Evolutionary conservation across 164 flowering plant genomes (phyloP).

Genomic region (Cinnamomum micranthum): DNA sequence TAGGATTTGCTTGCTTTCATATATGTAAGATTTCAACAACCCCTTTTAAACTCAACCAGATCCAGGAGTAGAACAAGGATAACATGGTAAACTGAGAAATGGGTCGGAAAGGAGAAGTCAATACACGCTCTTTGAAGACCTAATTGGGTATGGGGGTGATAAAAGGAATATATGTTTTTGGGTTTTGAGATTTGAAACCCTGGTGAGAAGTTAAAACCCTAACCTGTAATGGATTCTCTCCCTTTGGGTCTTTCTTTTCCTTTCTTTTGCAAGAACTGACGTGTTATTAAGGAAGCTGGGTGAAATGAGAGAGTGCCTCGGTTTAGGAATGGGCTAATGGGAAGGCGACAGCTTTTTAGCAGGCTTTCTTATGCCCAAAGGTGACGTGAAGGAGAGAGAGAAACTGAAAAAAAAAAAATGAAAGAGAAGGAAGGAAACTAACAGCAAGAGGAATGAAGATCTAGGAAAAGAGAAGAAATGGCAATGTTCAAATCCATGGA

Average conservation of each 20-base stretch:
- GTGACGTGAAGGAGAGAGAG: conserved; percentile 9
- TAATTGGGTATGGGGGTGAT: background rate
- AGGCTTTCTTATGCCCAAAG: conserved; percentile 6
- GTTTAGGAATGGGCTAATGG: conserved; percentile 17
- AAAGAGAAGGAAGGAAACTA: conserved; percentile 7
- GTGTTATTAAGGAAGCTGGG: conserved; percentile 22
- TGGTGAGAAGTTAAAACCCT: background rate
- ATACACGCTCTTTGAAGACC: conserved; percentile 1
- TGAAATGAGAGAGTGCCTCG: conserved; percentile 18
- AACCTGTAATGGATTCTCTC: background rate
- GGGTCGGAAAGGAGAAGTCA: too few relatives aligned
- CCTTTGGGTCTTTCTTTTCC: background rate
- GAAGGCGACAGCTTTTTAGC: conserved; percentile 22
- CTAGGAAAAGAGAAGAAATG: conserved; percentile 12
- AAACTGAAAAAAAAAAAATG: background rate
- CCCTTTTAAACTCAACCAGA: conserved; percentile 13
- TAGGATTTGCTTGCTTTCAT: conserved; percentile 4
- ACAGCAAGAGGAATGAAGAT: conserved; percentile 6
- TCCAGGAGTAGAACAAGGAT: background rate
- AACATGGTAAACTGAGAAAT: background rate
- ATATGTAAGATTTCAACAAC: background rate
- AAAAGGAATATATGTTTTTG: background rate
- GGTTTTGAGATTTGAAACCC: conserved; percentile 6
- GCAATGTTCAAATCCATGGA: background rate
- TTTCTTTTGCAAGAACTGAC: conserved; percentile 17